Conservation (phyloP, 2,329 filamentous ascomycete species). For the Emergomyces pasteurianus region DNA sequence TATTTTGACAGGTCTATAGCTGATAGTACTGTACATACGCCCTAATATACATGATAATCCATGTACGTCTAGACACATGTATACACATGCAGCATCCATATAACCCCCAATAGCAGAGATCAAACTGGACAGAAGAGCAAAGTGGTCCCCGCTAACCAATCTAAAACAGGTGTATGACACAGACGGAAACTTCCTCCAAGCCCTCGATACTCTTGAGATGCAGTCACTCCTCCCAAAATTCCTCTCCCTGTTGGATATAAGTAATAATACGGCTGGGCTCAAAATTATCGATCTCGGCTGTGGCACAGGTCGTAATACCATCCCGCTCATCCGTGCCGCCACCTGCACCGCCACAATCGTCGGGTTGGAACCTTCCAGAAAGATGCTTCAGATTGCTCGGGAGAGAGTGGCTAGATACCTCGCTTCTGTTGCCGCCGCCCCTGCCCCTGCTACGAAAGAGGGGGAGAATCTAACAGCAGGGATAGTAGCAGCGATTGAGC, state of each 20-base stretch:
- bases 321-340: slow-evolving; percentile 31
- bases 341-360: slow-evolving; percentile 28
- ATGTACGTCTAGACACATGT: neutral
- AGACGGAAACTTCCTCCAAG: slow-evolving; percentile 55
- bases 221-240: slow-evolving; percentile 39
- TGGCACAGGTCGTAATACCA: slow-evolving; percentile 53
- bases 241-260: slow-evolving; percentile 21
- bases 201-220: slow-evolving; percentile 49
- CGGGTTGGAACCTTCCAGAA: slow-evolving; percentile 45
- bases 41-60: too few species aligned
- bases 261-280: neutral
- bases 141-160: too few species aligned
- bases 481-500: neutral
- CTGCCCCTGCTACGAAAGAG: neutral
- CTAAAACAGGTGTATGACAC: slow-evolving; percentile 44
- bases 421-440: neutral
- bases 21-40: too few species aligned
- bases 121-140: neutral
- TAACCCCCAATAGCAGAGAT: neutral
- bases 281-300: slow-evolving; percentile 51
- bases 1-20: too few species aligned
- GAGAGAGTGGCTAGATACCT: slow-evolving; percentile 20
- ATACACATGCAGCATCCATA: too few species aligned
- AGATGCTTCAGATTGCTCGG: slow-evolving; percentile 46
- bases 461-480: neutral